Percentiles rank a stretch among this genome's conserved stretches.
phyloP scores from a whole-genome alignment of 129 eudicot species.

The Calendula officinalis region DNA sequence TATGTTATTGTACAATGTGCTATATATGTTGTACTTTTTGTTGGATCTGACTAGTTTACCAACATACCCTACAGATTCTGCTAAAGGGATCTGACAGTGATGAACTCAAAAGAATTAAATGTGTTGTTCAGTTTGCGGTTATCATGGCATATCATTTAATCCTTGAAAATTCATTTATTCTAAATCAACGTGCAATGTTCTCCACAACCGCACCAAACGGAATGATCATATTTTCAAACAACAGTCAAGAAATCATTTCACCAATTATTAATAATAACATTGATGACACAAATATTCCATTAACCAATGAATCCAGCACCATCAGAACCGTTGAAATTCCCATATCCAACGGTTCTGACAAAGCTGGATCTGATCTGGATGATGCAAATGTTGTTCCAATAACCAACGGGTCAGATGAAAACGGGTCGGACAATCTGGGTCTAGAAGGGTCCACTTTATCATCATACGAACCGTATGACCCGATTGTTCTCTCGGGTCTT shows the following conservation, averaged over 20 bases:
- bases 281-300: constrained; percentile 24
- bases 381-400: constrained; percentile 29
- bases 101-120: constrained; percentile 73
- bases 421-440: constrained; percentile 26
- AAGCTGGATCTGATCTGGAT: too few species aligned
- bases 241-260: constrained; percentile 21
- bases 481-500: constrained; percentile 47
- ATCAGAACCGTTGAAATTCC: constrained; percentile 40
- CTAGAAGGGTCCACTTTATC: constrained; percentile 41
- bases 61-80: constrained; percentile 57
- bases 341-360: constrained; percentile 44
- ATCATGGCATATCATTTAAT: constrained; percentile 87
- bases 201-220: constrained; percentile 55
- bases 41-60: constrained; percentile 3
- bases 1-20: too few species aligned
- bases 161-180: constrained; percentile 81
- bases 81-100: constrained; percentile 77
- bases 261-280: constrained; percentile 19
- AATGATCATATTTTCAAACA: constrained; percentile 26
- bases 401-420: constrained; percentile 47
- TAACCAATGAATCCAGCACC: constrained; percentile 23
- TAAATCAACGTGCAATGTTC: constrained; percentile 82
- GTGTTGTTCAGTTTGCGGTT: constrained; percentile 78
- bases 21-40: too few species aligned
- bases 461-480: constrained; percentile 52